Conservation (phyloP, 768 basidiomycete genomes). For the Pulveroboletus sp. region DNA sequence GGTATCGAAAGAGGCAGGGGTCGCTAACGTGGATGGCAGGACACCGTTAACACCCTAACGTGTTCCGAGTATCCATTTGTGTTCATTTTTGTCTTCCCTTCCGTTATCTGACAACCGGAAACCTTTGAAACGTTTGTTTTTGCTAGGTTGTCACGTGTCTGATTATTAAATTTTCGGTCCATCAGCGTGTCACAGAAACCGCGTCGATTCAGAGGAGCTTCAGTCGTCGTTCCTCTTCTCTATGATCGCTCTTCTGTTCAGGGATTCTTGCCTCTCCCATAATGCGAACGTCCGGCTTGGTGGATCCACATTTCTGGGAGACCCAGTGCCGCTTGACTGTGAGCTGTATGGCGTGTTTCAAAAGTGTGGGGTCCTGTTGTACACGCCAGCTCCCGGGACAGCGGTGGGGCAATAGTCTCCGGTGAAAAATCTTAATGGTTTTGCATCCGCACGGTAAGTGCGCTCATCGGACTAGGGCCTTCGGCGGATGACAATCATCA, state of each 20-base stretch:
- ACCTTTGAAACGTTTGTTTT: background rate
- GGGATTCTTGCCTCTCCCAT: background rate
- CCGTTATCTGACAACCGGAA: background rate
- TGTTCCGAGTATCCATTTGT: no score
- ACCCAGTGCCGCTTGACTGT: background rate
- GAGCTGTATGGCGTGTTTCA: slow-evolving; percentile 6
- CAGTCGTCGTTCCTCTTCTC: background rate
- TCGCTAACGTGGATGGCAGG: background rate
- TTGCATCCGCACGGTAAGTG: background rate
- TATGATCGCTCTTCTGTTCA: background rate
- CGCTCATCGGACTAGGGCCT: slow-evolving; percentile 6
- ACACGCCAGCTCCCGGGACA: background rate
- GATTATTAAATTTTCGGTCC: no score
- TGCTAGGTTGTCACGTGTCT: background rate
- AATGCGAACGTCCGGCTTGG: background rate
- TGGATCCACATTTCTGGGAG: background rate
- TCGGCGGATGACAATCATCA: slow-evolving; percentile 1
- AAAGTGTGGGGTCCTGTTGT: background rate
- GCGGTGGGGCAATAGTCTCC: background rate
- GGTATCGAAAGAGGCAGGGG: no score
- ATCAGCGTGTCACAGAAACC: no score
- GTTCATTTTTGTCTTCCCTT: no score
- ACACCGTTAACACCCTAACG: no score
- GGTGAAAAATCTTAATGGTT: no score
- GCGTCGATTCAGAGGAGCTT: no score